phyloP scores from a whole-genome alignment of 768 basidiomycete genomes.

The Russula lepida region DNA sequence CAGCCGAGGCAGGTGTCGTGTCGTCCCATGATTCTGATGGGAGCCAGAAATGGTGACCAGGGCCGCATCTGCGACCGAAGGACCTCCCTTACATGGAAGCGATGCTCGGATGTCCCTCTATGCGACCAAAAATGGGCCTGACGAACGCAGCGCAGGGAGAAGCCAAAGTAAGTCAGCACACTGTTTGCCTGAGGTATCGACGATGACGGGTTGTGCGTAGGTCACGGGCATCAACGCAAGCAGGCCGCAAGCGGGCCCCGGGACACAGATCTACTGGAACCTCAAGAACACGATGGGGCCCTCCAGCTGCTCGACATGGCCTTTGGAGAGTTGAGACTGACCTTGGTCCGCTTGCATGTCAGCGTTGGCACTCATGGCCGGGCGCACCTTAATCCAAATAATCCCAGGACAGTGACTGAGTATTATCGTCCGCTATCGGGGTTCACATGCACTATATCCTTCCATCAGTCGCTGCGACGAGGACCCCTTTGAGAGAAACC shows the following conservation, averaged over 20 bases:
- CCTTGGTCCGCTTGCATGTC: neutral
- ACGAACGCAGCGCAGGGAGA: neutral
- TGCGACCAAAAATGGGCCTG: neutral
- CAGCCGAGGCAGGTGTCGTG: neutral
- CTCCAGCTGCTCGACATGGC: neutral
- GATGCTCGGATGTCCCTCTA: neutral
- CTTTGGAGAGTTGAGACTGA: neutral
- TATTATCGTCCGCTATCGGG: no score
- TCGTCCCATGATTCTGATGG: neutral
- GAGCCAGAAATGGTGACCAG: neutral
- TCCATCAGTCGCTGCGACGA: conserved; percentile 39
- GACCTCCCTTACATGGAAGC: no score
- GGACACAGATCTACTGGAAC: neutral
- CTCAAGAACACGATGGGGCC: neutral
- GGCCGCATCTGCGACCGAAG: neutral
- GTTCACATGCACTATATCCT: conserved; percentile 24
- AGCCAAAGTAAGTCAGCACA: neutral
- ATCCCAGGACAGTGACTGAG: neutral
- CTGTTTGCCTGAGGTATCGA: neutral
- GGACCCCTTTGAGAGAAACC: conserved; percentile 51
- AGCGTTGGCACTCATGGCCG: neutral
- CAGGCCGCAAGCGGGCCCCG: neutral
- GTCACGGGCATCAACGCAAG: neutral
- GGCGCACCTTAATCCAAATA: neutral
- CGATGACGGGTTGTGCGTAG: neutral